Evolutionary conservation across 371 early-diverging fungal species (phyloP).

Genomic region (Mortierella sp.): DNA sequence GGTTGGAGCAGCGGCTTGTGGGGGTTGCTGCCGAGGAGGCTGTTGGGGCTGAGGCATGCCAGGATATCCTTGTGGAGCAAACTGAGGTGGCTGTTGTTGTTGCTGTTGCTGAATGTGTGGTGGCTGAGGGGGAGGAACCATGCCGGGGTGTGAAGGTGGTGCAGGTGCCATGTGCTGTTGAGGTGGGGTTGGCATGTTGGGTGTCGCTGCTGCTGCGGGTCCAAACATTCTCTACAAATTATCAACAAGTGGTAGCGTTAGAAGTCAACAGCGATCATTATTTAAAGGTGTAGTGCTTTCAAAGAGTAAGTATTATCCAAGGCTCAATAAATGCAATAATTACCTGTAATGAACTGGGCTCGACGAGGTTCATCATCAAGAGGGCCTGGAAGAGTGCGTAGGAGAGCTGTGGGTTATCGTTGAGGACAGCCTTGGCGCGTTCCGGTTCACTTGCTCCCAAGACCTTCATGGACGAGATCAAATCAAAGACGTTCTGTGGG

Average conservation of each 20-base stretch:
- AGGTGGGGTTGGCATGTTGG: conserved; percentile 31
- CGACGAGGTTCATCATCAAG: conserved; percentile 87
- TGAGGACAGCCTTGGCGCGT: conserved; percentile 77
- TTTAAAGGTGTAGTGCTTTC: not conserved
- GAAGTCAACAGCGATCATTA: not conserved
- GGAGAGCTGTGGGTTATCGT: conserved; percentile 86
- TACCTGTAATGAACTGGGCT: conserved; percentile 83
- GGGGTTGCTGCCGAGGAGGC: conserved; percentile 38
- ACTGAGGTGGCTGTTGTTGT: conserved; percentile 35
- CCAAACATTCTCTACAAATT: conserved; percentile 46
- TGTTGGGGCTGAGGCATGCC: conserved; percentile 29
- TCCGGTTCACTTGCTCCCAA: conserved; percentile 74
- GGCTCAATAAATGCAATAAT: too few species aligned
- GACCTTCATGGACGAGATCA: conserved; percentile 87
- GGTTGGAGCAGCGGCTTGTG: conserved; percentile 15
- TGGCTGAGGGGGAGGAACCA: conserved; percentile 25
- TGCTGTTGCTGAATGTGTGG: conserved; percentile 52
- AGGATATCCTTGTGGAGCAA: conserved; percentile 48
- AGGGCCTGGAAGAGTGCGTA: conserved; percentile 92
- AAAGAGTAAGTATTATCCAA: not conserved
- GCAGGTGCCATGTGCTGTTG: conserved; percentile 47
- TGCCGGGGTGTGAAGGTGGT: conserved; percentile 44
- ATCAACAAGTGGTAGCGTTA: not conserved
- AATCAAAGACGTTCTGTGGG: conserved; percentile 77
- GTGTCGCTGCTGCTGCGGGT: conserved; percentile 41